phyloP scores from a whole-genome alignment of 495 filamentous ascomycete species.

The Tuber indicum region DNA sequence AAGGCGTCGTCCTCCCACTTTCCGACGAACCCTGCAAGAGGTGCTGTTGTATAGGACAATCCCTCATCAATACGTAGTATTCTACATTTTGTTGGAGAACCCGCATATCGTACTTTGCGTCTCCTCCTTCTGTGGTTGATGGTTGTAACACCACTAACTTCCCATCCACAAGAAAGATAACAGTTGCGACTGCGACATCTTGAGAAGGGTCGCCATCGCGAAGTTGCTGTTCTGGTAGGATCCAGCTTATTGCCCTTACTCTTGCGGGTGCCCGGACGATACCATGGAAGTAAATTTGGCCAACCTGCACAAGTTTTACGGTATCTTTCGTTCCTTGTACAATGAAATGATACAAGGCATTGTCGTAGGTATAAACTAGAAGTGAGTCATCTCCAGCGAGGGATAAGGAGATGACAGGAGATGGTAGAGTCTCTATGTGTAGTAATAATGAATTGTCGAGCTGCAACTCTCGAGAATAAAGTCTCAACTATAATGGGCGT shows the following conservation, averaged over 20 bases:
- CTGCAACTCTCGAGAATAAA: slow-evolving; percentile 80
- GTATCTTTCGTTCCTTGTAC: slow-evolving; percentile 62
- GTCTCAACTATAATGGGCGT: slow-evolving; percentile 54
- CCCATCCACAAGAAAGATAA: slow-evolving; percentile 90
- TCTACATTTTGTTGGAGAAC: slow-evolving; percentile 93
- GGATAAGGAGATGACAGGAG: slow-evolving; percentile 78
- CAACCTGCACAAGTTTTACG: slow-evolving; percentile 79
- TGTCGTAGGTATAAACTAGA: slow-evolving; percentile 93
- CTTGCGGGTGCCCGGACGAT: slow-evolving; percentile 89
- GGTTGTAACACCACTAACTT: slow-evolving; percentile 92
- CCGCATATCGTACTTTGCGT: slow-evolving; percentile 95
- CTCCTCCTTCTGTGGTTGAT: slow-evolving; percentile 64
- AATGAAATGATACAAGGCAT: slow-evolving; percentile 89
- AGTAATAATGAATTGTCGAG: slow-evolving; percentile 67
- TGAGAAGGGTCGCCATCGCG: slow-evolving; percentile 89
- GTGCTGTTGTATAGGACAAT: slow-evolving; percentile 53
- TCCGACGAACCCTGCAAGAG: slow-evolving; percentile 31
- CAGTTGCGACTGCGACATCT: slow-evolving; percentile 88
- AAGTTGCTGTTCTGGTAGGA: slow-evolving; percentile 84
- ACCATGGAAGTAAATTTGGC: slow-evolving; percentile 93
- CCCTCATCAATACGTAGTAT: slow-evolving; percentile 85
- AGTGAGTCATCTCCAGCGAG: slow-evolving; percentile 88
- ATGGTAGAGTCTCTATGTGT: slow-evolving; percentile 67
- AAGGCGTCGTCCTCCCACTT: slow-evolving; percentile 18
- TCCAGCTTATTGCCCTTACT: slow-evolving; percentile 91